Evolutionary conservation across 768 basidiomycete species (phyloP).

Genomic region (Mycena albidolilacea): DNA sequence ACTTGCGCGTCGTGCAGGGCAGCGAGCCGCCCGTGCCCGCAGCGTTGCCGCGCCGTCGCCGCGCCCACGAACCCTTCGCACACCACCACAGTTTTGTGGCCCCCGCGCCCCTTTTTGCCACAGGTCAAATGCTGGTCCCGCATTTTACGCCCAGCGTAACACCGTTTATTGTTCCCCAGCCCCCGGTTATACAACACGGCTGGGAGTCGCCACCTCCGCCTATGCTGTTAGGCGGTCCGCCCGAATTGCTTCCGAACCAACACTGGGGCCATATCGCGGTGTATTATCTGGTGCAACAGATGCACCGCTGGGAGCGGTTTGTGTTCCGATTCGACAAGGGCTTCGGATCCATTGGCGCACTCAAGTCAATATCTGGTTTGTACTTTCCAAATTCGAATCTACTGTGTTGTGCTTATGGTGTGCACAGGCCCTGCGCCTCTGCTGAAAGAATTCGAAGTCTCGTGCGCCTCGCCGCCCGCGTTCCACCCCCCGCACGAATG

Average conservation of each 20-base stretch:
- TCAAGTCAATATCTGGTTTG: conserved; percentile 81
- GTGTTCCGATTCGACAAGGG: conserved; percentile 86
- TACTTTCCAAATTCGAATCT: conserved; percentile 32
- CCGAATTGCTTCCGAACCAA: conserved; percentile 59
- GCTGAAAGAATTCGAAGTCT: conserved; percentile 83
- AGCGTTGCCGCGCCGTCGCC: conserved; percentile 51
- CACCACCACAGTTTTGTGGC: conserved; percentile 52
- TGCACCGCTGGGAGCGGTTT: conserved; percentile 87
- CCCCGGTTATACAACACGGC: conserved; percentile 50
- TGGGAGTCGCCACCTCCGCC: conserved; percentile 53
- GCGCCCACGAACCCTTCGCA: conserved; percentile 47
- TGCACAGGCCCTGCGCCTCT: conserved; percentile 79
- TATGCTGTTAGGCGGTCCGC: conserved; percentile 10
- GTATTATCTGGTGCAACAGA: conserved; percentile 84
- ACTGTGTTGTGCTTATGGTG: not conserved
- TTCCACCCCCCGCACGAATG: conserved; percentile 73
- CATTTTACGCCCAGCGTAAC: conserved; percentile 55
- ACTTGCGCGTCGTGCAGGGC: conserved; percentile 67
- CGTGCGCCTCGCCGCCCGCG: conserved; percentile 68
- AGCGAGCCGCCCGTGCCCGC: conserved; percentile 43
- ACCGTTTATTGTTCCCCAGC: conserved; percentile 64
- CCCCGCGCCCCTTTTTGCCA: conserved; percentile 45
- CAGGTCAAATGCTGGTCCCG: conserved; percentile 45
- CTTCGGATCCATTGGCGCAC: conserved; percentile 79
- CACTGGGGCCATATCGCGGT: conserved; percentile 89